A percentile compares a stretch with the other conserved stretches of the same genome.
phyloP scores from a whole-genome alignment of 2,329 filamentous ascomycete genomes.

The Colletotrichum godetiae region DNA sequence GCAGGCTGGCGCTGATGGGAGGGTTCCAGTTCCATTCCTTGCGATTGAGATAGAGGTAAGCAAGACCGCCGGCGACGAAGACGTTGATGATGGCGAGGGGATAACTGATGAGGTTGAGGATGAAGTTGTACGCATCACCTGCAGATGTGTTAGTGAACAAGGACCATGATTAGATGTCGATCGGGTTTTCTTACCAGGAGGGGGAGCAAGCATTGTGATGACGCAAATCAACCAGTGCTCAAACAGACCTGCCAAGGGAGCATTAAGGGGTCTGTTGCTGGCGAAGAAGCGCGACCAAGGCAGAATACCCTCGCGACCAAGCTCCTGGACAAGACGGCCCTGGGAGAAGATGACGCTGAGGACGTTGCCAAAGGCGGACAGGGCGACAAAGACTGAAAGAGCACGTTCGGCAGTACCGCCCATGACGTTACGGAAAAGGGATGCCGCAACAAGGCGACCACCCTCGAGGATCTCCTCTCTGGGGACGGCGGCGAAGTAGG shows the following conservation, averaged over 20 bases:
- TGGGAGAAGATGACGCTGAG: constrained; percentile 76
- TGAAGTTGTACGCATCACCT: constrained; percentile 28
- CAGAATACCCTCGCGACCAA: constrained; percentile 74
- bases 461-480: constrained; percentile 64
- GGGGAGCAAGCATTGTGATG: constrained; percentile 74
- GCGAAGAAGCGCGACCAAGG: constrained; percentile 73
- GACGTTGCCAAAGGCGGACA: constrained; percentile 76
- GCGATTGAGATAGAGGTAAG: constrained; percentile 64
- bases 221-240: constrained; percentile 73
- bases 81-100: constrained; percentile 69
- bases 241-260: constrained; percentile 69
- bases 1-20: constrained; percentile 64
- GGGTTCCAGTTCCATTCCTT: constrained; percentile 62
- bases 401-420: constrained; percentile 66
- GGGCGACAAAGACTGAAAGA: constrained; percentile 73
- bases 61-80: constrained; percentile 63
- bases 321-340: constrained; percentile 73
- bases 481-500: constrained; percentile 71
- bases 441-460: constrained; percentile 63
- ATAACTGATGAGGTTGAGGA: constrained; percentile 69
- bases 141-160: constrained; percentile 9
- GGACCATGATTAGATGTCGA: not conserved
- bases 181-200: constrained; percentile 74
- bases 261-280: constrained; percentile 72
- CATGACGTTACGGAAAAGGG: constrained; percentile 67